Conservation (phyloP, 371 early-diverging fungal genomes). For the Fennellomyces sp. region DNA sequence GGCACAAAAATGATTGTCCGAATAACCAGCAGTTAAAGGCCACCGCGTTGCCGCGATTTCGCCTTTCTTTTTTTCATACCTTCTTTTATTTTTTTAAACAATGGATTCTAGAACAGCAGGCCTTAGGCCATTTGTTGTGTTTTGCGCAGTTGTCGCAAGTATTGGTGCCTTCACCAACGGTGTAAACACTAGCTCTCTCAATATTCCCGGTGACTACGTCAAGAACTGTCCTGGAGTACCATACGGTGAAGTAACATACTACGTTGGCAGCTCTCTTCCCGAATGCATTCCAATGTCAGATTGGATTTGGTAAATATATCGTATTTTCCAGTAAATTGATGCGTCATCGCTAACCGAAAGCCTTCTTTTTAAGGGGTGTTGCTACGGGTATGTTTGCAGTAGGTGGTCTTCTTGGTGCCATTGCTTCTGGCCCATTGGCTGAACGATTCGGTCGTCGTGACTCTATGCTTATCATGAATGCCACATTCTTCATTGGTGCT, state of each 20-base stretch:
- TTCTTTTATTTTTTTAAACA: conserved; percentile 6
- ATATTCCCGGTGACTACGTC: conserved; percentile 44
- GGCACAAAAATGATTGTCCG: neutral
- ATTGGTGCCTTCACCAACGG: conserved; percentile 50
- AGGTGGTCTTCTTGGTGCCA: conserved; percentile 78
- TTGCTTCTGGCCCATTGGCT: conserved; percentile 59
- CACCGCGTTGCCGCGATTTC: neutral
- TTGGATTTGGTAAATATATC: conserved; percentile 46
- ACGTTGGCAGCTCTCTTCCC: conserved; percentile 37
- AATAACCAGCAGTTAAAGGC: neutral
- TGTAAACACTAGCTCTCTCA: conserved; percentile 45
- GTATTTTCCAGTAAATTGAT: neutral
- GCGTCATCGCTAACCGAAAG: neutral
- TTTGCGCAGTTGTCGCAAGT: conserved; percentile 42
- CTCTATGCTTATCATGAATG: conserved; percentile 66
- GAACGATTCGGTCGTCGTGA: conserved; percentile 70
- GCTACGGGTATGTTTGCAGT: conserved; percentile 71
- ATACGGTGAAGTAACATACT: conserved; percentile 35
- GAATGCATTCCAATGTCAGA: conserved; percentile 50
- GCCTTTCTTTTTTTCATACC: neutral
- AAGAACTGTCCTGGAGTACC: conserved; percentile 43
- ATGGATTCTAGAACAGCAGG: conserved; percentile 32
- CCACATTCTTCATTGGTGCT: conserved; percentile 70
- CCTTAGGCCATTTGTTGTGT: conserved; percentile 36
- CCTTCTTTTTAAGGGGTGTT: conserved; percentile 52